These are phyloP conservation scores for Fomitopsis schrenkii DNA, from an alignment of 1,284 basidiomycete genomes.

Conservation along the genomic window DNA sequence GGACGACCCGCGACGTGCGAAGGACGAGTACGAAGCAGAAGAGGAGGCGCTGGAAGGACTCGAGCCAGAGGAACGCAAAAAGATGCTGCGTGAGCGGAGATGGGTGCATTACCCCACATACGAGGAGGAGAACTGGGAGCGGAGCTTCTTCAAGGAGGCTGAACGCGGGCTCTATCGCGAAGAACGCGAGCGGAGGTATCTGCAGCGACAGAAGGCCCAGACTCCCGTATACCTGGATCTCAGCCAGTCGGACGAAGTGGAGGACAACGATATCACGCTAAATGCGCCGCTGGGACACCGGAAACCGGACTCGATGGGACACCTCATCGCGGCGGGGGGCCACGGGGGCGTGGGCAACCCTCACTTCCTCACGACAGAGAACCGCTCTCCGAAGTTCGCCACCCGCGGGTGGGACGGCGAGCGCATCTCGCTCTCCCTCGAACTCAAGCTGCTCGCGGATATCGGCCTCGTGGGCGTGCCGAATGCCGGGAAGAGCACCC, in stretches of 20 bases:
- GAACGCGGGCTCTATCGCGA: constrained; percentile 60
- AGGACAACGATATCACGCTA: constrained; percentile 39
- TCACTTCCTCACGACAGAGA: constrained; percentile 66
- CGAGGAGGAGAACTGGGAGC: constrained; percentile 56
- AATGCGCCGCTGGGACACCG: constrained; percentile 65
- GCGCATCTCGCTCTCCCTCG: constrained; percentile 80
- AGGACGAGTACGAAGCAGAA: constrained; percentile 66
- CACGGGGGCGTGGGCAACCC: constrained; percentile 89
- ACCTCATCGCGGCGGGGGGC: constrained; percentile 80
- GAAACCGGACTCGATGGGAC: constrained; percentile 54
- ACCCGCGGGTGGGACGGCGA: constrained; percentile 82
- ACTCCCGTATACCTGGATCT: constrained; percentile 58
- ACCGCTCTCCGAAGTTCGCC: constrained; percentile 79
- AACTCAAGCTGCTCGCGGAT: constrained; percentile 93
- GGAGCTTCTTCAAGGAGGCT: constrained; percentile 74
- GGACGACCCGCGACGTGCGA: constrained; percentile 56
- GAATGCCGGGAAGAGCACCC: constrained; percentile 89
- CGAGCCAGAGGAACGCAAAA: constrained; percentile 40
- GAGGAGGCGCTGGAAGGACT: constrained; percentile 56
- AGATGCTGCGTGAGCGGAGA: constrained; percentile 60
- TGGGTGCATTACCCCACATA: constrained; percentile 80
- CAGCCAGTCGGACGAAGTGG: constrained; percentile 42
- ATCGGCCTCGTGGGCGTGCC: constrained; percentile 95
- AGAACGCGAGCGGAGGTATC: constrained; percentile 55
- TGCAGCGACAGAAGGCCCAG: constrained; percentile 38